Evolutionary conservation across 768 basidiomycete genomes (phyloP), one percentile per base, ranked within the genome.

Genomic region (Lactarius psammicola): DNA sequence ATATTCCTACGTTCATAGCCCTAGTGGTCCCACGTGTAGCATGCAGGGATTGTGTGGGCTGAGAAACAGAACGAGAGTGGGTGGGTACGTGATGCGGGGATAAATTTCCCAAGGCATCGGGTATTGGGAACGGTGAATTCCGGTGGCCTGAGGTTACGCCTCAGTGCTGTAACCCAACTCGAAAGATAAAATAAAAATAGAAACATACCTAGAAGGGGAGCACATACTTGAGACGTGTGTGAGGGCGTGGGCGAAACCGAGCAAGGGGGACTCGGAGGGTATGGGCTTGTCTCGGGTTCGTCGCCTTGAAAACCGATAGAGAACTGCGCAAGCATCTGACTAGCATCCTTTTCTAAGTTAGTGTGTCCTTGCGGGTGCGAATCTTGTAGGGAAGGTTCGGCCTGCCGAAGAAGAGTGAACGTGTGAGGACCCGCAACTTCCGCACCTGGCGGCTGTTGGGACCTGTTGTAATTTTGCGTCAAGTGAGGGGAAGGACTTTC

Each of bases 371-470:
- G 60, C n/a, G 49, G 56, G 20, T 34, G 30, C 3, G 54, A 38
- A 30, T 31, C 30, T 53, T 38, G 49, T 20, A 56, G 46, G 59
- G 59, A 60, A 60, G 28, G 9, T 33, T 18, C 33, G 11, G 59
- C n/a, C 18, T 44, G 58, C 23, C 31, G 17, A 44, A 30, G 58
- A 18, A 55, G 20, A 5, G 59, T n/a, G 23, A 49, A 33, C 13
- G 11, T 31, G 11, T 31, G 3, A 13, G 23, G 20, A 26, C 10
- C 31, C 30, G n/a, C 38, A 13, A 44, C 40, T n/a, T 58, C 65
- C 60, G 56, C 60, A 51, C 60, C 55, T 40, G 59, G 55, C 44
- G 59, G 64, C 31, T 28, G 46, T 13, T 51, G 60, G 23, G 40
- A 26, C 15, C 26, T 8, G 18, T 31, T 17, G 56, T 51, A 33